Conservation (phyloP, 2,329 filamentous ascomycete genomes). For the Botryosphaeria agaves region DNA sequence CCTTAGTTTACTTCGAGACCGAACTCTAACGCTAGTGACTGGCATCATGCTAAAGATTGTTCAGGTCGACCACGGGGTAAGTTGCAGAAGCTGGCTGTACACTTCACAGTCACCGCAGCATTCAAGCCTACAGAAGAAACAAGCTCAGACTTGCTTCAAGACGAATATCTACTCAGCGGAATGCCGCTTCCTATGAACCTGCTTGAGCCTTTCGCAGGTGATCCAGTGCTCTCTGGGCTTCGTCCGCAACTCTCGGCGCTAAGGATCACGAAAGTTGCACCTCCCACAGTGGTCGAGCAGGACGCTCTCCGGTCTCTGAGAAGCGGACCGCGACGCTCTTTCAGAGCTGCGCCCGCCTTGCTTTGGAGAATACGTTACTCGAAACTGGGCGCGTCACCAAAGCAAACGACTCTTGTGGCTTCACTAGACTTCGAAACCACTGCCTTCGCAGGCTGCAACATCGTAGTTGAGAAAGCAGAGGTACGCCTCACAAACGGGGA, state of each 20-base stretch:
- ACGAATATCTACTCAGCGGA: constrained; percentile 53
- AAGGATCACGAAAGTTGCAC: constrained; percentile 57
- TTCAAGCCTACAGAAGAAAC: constrained; percentile 35
- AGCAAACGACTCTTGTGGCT: constrained; percentile 39
- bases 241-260: constrained; percentile 54
- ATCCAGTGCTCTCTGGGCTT: constrained; percentile 43
- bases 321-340: constrained; percentile 42
- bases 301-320: constrained; percentile 47
- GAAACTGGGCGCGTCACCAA: constrained; percentile 40
- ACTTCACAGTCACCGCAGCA: constrained; percentile 39
- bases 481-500: constrained; percentile 40
- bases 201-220: constrained; percentile 54
- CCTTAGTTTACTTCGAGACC: too few relatives aligned
- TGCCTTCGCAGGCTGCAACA: constrained; percentile 47
- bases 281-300: constrained; percentile 40
- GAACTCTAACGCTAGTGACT: too few relatives aligned
- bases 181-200: constrained; percentile 56
- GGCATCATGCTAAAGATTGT: too few relatives aligned
- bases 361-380: constrained; percentile 60
- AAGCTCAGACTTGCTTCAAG: constrained; percentile 23
- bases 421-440: constrained; percentile 61
- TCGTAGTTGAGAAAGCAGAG: constrained; percentile 41
- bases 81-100: constrained; percentile 46
- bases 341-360: constrained; percentile 49
- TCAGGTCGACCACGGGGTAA: constrained; percentile 37